phyloP scores from a whole-genome alignment of 192 early-diverging fungal genomes.

The Coemansia sp. region DNA sequence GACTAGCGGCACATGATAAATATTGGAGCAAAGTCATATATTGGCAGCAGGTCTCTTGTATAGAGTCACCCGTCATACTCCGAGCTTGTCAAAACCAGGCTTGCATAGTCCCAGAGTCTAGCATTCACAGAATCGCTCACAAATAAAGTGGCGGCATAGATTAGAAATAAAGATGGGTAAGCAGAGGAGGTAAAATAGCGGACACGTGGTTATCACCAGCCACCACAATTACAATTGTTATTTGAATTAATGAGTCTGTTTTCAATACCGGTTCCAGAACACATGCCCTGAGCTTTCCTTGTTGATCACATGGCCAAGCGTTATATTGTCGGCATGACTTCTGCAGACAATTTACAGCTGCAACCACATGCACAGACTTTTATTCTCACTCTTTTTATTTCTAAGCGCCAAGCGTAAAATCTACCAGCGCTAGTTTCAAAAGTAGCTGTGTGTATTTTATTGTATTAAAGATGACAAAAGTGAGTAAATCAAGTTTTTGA shows the following conservation, averaged over 20 bases:
- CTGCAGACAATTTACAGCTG: neutral
- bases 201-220: neutral
- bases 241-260: neutral
- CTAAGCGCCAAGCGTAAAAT: neutral
- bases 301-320: neutral
- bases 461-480: neutral
- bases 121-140: neutral
- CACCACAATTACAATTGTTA: neutral
- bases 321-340: neutral
- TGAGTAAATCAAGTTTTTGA: neutral
- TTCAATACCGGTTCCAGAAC: neutral
- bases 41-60: neutral
- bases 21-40: neutral
- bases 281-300: neutral
- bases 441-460: neutral
- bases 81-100: too few relatives aligned
- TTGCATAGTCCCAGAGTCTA: neutral
- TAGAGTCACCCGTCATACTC: neutral
- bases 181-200: neutral
- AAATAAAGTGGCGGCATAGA: neutral
- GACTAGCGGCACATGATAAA: constrained; percentile 1
- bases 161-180: neutral
- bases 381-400: neutral
- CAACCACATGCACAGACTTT: neutral
- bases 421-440: neutral